These are phyloP conservation scores for Lolium perenne DNA, from an alignment of 176 grass and related monocot species.

Conservation along the genomic window DNA sequence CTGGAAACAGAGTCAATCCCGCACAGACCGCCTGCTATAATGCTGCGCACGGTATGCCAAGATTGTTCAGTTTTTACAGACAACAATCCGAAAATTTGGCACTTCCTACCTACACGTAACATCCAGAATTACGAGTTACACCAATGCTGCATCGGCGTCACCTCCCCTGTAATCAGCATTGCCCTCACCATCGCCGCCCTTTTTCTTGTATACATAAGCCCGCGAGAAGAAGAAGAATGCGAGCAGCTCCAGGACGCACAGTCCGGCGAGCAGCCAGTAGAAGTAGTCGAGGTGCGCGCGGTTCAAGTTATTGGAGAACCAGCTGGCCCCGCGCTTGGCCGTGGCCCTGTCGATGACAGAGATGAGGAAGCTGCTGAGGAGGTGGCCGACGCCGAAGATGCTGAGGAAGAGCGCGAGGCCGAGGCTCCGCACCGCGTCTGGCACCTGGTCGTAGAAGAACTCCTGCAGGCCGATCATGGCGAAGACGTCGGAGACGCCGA, in stretches of 20 bases:
- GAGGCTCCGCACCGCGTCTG: conserved; percentile 47
- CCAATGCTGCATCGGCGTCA: background rate
- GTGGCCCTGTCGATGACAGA: conserved; percentile 40
- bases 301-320: conserved; percentile 67
- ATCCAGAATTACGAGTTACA: background rate
- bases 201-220: conserved; percentile 50
- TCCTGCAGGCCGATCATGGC: conserved; percentile 63
- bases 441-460: conserved; percentile 74
- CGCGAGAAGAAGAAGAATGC: conserved; percentile 41
- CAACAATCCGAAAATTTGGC: too few relatives aligned
- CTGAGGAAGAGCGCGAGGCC: conserved; percentile 53
- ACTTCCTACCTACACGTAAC: too few relatives aligned
- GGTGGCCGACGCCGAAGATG: conserved; percentile 47
- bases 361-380: conserved; percentile 49
- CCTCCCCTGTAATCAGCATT: background rate
- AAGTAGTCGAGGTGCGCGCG: conserved; percentile 69
- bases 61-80: too few relatives aligned
- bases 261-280: conserved; percentile 62
- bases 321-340: conserved; percentile 41
- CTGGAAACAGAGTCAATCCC: too few relatives aligned
- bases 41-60: too few relatives aligned
- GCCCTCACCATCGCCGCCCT: background rate
- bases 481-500: conserved; percentile 55
- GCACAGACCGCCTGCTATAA: too few relatives aligned
- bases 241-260: conserved; percentile 36